Evolutionary conservation across 306 rosid genomes (phyloP).

Genomic region (Argentina anserina): DNA sequence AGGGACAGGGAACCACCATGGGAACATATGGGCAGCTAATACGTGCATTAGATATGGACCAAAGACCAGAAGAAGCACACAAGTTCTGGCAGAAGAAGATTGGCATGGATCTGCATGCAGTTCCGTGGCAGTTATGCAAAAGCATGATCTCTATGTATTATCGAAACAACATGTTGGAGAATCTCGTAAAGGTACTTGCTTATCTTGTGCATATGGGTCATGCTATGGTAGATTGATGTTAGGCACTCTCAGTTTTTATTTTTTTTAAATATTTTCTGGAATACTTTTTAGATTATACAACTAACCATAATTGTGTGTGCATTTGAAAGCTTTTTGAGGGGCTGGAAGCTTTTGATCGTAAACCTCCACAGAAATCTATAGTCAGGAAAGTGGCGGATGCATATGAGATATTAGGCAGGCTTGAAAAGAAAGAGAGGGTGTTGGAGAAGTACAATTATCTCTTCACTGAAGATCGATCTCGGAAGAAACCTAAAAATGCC

Average conservation of each 20-base stretch:
- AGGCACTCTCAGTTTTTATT: neutral
- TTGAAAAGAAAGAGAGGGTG: conserved; percentile 60
- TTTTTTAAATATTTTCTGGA: neutral
- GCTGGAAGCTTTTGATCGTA: conserved; percentile 83
- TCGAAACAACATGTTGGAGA: conserved; percentile 67
- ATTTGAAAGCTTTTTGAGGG: conserved; percentile 72
- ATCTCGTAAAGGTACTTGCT: conserved; percentile 57
- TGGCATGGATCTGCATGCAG: conserved; percentile 79
- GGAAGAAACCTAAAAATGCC: conserved; percentile 27
- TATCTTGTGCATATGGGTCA: neutral
- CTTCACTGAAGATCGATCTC: conserved; percentile 31
- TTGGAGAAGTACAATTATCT: conserved; percentile 64
- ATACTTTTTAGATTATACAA: neutral
- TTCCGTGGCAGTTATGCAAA: conserved; percentile 89
- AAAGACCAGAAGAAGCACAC: conserved; percentile 81
- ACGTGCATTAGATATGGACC: conserved; percentile 86
- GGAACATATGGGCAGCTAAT: conserved; percentile 74
- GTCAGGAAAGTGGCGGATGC: conserved; percentile 77
- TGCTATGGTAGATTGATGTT: neutral
- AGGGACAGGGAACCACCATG: conserved; percentile 90
- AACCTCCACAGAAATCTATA: conserved; percentile 71
- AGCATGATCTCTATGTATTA: conserved; percentile 73
- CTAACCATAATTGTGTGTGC: conserved; percentile 31
- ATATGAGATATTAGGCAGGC: conserved; percentile 64
- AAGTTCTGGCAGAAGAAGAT: conserved; percentile 78